These are phyloP conservation scores for Neurospora pannonica DNA, from an alignment of 495 filamentous ascomycete genomes.

Conservation along the genomic window DNA sequence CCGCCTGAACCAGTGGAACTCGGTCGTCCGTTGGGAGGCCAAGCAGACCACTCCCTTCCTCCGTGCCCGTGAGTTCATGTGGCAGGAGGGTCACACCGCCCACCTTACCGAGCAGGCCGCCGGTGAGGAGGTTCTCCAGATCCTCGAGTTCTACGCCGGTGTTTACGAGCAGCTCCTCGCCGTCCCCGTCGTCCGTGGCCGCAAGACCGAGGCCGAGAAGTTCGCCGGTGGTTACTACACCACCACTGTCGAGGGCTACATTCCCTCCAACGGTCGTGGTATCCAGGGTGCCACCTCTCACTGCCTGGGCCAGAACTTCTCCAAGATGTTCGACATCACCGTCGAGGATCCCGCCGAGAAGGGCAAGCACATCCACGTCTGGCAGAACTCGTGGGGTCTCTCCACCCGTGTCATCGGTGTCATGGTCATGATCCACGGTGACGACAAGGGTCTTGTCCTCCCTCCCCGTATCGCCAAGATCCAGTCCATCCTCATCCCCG, in stretches of 20 bases:
- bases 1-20: conserved; percentile 95
- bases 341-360: conserved; percentile 71
- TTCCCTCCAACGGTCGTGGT: conserved; percentile 85
- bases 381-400: conserved; percentile 98
- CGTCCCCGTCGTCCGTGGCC: conserved; percentile 81
- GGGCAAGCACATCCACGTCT: conserved; percentile 64
- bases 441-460: conserved; percentile 87
- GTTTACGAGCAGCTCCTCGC: conserved; percentile 90
- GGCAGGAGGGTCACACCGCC: conserved; percentile 98
- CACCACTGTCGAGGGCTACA: conserved; percentile 90
- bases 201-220: conserved; percentile 91
- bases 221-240: conserved; percentile 95
- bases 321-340: conserved; percentile 95
- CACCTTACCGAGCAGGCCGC: conserved; percentile 73
- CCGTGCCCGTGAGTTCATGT: conserved; percentile 86
- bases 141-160: conserved; percentile 84
- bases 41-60: conserved; percentile 96
- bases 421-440: conserved; percentile 96
- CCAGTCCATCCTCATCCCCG: conserved; percentile 84
- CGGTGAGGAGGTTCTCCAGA: conserved; percentile 75
- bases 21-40: conserved; percentile 95
- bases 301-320: conserved; percentile 93
- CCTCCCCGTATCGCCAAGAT: conserved; percentile 78
- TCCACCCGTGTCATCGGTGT: conserved; percentile 92
- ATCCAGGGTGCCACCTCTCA: conserved; percentile 95